phyloP scores from a whole-genome alignment of 1,284 basidiomycete species.

The Lentinus polychrous region DNA sequence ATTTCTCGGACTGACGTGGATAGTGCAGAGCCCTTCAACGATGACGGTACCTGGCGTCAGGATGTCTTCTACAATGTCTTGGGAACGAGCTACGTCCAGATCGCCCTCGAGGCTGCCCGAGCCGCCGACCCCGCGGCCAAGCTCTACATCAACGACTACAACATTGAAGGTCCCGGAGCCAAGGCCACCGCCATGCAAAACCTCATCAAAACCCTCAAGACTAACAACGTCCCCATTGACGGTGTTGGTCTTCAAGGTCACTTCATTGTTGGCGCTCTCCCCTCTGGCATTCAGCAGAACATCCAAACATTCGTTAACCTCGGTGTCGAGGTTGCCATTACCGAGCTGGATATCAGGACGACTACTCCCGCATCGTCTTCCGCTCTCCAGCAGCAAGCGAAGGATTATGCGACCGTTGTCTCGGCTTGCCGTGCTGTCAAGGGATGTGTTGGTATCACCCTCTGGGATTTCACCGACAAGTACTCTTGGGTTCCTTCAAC shows the following conservation, averaged over 20 bases:
- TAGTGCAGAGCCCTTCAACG: slow-evolving; percentile 43
- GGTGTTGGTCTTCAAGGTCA: slow-evolving; percentile 46
- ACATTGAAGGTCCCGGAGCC: slow-evolving; percentile 26
- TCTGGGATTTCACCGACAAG: slow-evolving; percentile 47
- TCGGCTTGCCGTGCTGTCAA: slow-evolving; percentile 35
- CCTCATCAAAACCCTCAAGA: slow-evolving; percentile 36
- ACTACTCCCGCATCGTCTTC: slow-evolving; percentile 40
- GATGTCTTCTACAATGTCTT: slow-evolving; percentile 43
- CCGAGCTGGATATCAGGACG: slow-evolving; percentile 50
- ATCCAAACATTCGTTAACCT: slow-evolving; percentile 40
- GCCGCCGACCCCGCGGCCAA: slow-evolving; percentile 37
- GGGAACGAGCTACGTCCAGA: slow-evolving; percentile 34
- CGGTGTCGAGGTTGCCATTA: slow-evolving; percentile 49
- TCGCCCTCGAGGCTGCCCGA: slow-evolving; percentile 38
- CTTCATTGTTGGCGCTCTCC: slow-evolving; percentile 42
- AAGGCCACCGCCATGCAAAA: slow-evolving; percentile 40
- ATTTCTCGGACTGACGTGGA: neutral
- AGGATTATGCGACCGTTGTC: slow-evolving; percentile 40
- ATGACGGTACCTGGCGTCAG: slow-evolving; percentile 45
- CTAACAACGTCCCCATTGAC: slow-evolving; percentile 37
- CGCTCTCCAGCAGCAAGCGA: slow-evolving; percentile 40
- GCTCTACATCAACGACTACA: slow-evolving; percentile 51
- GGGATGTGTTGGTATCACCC: slow-evolving; percentile 39
- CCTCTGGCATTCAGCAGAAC: slow-evolving; percentile 31
- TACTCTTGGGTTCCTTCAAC: slow-evolving; percentile 30